Conservation (phyloP, 2,329 filamentous ascomycete genomes). For the Aciculosporium take region DNA sequence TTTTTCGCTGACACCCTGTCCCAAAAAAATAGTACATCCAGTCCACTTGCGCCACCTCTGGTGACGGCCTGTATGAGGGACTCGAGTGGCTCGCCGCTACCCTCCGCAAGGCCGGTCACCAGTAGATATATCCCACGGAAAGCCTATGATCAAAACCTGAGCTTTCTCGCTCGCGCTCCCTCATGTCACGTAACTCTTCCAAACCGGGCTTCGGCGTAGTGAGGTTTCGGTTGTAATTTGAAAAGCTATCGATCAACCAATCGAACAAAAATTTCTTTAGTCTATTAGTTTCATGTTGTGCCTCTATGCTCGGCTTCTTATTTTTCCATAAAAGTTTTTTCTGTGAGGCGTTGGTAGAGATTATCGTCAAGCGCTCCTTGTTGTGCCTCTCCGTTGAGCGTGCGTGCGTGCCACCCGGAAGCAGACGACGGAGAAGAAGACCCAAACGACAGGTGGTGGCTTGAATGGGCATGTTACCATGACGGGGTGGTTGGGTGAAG, state of each 20-base stretch:
- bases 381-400: not conserved
- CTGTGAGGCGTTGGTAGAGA: slow-evolving; percentile 13
- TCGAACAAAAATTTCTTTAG: slow-evolving; percentile 26
- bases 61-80: slow-evolving; percentile 99
- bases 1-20: slow-evolving; percentile 6
- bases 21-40: slow-evolving; percentile 67
- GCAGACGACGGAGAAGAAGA: not conserved
- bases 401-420: not conserved
- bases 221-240: slow-evolving; percentile 44
- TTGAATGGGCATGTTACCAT: not conserved
- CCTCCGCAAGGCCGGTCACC: slow-evolving; percentile 59
- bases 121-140: slow-evolving; percentile 36
- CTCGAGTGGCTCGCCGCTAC: slow-evolving; percentile 83
- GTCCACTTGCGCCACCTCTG: slow-evolving; percentile 97
- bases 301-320: slow-evolving; percentile 15
- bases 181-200: slow-evolving; percentile 24
- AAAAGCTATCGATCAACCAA: slow-evolving; percentile 40
- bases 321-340: slow-evolving; percentile 11
- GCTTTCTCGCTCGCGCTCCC: slow-evolving; percentile 22
- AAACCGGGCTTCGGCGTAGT: slow-evolving; percentile 26
- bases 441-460: not conserved
- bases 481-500: not conserved
- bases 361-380: not conserved
- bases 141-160: slow-evolving; percentile 19
- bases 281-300: slow-evolving; percentile 29